Percentiles rank a stretch among this genome's conserved stretches.
These are phyloP conservation scores for Ambrosiella xylebori DNA, from an alignment of 2,329 filamentous ascomycete genomes.

Conservation along the genomic window DNA sequence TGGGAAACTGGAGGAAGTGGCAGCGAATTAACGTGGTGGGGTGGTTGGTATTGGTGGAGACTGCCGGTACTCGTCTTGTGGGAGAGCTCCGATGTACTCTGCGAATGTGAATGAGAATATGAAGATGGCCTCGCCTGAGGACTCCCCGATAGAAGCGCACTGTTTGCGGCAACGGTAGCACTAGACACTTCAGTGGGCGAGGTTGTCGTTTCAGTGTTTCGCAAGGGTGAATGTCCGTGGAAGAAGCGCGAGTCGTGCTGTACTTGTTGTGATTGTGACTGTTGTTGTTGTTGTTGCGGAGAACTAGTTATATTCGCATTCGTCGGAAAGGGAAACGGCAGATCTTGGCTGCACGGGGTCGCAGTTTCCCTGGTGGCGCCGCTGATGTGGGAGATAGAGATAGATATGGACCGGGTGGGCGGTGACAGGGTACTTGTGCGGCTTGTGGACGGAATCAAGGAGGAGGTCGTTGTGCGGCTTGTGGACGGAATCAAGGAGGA, in stretches of 20 bases:
- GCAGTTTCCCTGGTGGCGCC: neutral
- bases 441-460: neutral
- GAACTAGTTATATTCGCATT: neutral
- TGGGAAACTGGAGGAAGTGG: neutral
- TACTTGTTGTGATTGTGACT: neutral
- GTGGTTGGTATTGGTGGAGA: neutral
- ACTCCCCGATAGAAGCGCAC: neutral
- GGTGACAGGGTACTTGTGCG: neutral
- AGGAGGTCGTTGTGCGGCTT: neutral
- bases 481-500: neutral
- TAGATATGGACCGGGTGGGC: slow-evolving; percentile 2
- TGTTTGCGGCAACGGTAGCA: neutral
- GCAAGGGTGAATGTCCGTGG: slow-evolving; percentile 1
- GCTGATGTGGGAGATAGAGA: neutral
- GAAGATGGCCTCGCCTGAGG: neutral
- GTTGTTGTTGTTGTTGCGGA: neutral
- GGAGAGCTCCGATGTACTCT: neutral
- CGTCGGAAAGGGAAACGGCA: slow-evolving; percentile 1
- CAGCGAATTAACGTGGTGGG: neutral
- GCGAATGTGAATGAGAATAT: neutral
- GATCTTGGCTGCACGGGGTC: neutral
- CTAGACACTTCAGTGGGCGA: neutral
- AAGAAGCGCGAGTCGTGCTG: slow-evolving; percentile 1
- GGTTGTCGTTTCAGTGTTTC: neutral
- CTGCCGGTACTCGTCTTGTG: neutral